These are phyloP conservation scores for Mucor lusitanicus DNA, from an alignment of 371 early-diverging fungal species.

Conservation along the genomic window DNA sequence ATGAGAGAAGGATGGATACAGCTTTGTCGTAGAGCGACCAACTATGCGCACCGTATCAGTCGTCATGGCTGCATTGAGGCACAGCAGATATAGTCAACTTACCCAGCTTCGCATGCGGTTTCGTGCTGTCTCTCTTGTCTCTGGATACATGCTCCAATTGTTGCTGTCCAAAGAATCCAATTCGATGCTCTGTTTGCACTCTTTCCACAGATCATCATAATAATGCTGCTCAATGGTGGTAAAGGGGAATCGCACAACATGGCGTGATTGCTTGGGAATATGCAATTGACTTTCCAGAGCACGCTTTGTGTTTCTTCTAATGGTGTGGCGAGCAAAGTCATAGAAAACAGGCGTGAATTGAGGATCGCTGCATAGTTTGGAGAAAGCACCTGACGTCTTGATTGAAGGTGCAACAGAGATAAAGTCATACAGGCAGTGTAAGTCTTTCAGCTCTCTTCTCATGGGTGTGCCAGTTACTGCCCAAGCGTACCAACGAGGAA, in stretches of 20 bases:
- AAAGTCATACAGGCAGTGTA: conserved; percentile 55
- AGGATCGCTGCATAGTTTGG: conserved; percentile 10
- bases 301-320: conserved; percentile 63
- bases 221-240: conserved; percentile 62
- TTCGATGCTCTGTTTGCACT: conserved; percentile 30
- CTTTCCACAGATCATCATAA: conserved; percentile 60
- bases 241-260: conserved; percentile 52
- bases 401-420: conserved; percentile 39
- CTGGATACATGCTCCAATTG: conserved; percentile 19
- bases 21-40: conserved; percentile 33
- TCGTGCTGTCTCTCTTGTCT: not conserved
- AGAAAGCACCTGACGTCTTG: conserved; percentile 21
- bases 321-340: conserved; percentile 38
- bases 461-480: conserved; percentile 76
- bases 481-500: conserved; percentile 68
- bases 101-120: not conserved
- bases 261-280: conserved; percentile 58
- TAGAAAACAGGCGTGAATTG: conserved; percentile 29
- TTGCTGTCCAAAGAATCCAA: conserved; percentile 23
- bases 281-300: conserved; percentile 52
- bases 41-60: conserved; percentile 13
- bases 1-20: conserved; percentile 44
- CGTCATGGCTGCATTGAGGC: not conserved
- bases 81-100: not conserved
- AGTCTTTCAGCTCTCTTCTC: conserved; percentile 46